Evolutionary conservation across 2,329 filamentous ascomycete species (phyloP).

Genomic region (Acrocalymma vagum): DNA sequence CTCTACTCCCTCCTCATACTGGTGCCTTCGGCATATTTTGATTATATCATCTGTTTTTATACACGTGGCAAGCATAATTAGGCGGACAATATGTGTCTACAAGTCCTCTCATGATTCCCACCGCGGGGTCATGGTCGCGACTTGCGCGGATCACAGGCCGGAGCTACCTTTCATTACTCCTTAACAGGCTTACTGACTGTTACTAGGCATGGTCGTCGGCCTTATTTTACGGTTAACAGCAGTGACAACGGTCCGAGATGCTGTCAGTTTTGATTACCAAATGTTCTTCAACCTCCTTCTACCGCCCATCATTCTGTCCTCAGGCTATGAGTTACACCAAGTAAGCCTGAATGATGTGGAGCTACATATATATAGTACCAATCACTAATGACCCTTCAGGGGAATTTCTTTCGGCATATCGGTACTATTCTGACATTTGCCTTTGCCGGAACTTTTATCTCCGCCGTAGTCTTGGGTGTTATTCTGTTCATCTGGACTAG

Average conservation of each 20-base stretch:
- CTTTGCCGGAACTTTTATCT: slow-evolving; percentile 96
- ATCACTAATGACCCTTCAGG: slow-evolving; percentile 50
- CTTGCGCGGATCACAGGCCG: too few species aligned
- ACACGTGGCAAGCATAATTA: too few species aligned
- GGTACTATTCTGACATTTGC: slow-evolving; percentile 97
- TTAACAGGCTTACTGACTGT: too few species aligned
- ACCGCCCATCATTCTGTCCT: slow-evolving; percentile 97
- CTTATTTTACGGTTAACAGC: slow-evolving; percentile 84
- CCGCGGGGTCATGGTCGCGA: too few species aligned
- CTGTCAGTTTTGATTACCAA: slow-evolving; percentile 97
- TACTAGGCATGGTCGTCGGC: slow-evolving; percentile 94
- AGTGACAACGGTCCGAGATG: slow-evolving; percentile 83
- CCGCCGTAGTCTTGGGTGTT: slow-evolving; percentile 89
- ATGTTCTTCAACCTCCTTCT: slow-evolving; percentile 99
- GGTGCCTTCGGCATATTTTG: too few species aligned
- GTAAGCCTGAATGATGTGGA: slow-evolving; percentile 40
- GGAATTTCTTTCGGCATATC: slow-evolving; percentile 98
- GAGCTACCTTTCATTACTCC: too few species aligned
- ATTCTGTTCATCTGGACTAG: slow-evolving; percentile 90
- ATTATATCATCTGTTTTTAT: too few species aligned
- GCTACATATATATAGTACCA: neutral
- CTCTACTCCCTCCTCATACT: slow-evolving; percentile 19
- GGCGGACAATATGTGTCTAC: too few species aligned
- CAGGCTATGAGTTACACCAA: slow-evolving; percentile 96
- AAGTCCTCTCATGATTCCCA: too few species aligned